phyloP scores from a whole-genome alignment of 2,329 filamentous ascomycete genomes.

The Rutstroemia sp. region DNA sequence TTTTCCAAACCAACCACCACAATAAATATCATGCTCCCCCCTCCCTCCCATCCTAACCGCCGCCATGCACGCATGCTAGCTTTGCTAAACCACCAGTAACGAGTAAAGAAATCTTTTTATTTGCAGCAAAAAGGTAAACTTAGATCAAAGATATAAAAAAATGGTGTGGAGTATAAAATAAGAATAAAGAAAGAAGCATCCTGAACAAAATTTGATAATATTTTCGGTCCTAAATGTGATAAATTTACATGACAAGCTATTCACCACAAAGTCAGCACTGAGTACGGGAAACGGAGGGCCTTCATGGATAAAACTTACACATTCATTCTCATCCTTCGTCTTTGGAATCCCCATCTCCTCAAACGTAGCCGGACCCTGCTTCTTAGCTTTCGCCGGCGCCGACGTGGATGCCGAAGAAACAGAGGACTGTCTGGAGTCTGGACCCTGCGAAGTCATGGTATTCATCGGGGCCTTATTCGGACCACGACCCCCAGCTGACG shows the following conservation, averaged over 20 bases:
- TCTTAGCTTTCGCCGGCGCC: constrained; percentile 31
- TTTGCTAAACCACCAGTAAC: no score
- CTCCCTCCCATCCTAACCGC: no score
- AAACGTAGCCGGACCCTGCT: constrained; percentile 81
- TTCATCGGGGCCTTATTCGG: background rate
- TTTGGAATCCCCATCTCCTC: constrained; percentile 95
- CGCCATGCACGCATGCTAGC: no score
- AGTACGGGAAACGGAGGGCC: no score
- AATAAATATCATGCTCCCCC: no score
- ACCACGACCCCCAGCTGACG: background rate
- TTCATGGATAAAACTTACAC: constrained; percentile 46
- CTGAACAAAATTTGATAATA: background rate
- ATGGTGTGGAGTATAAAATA: background rate
- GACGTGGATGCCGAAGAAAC: constrained; percentile 10
- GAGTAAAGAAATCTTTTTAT: no score
- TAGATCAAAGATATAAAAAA: background rate
- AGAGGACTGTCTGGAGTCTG: constrained; percentile 8
- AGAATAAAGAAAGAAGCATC: background rate
- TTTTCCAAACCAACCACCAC: no score
- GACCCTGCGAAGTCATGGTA: background rate
- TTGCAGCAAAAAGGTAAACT: no score
- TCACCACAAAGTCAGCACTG: constrained; percentile 2
- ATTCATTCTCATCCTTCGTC: constrained; percentile 79
- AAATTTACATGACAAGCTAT: constrained; percentile 26
- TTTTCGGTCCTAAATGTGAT: background rate